These are phyloP conservation scores for Piloderma croceum DNA, from an alignment of 768 basidiomycete genomes.

Conservation along the genomic window DNA sequence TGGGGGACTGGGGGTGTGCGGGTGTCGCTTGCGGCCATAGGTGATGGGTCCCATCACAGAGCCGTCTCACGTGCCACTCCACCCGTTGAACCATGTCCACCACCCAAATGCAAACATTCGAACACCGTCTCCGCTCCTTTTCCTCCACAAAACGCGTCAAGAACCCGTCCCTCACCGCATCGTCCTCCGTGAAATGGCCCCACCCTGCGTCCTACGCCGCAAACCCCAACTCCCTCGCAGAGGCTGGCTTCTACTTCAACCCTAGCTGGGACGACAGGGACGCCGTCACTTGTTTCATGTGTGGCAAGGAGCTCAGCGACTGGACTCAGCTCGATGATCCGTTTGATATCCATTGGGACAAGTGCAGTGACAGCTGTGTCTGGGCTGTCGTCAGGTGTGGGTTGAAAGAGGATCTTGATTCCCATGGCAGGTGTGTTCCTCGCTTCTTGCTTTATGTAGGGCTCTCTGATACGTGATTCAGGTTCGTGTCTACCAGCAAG, in stretches of 20 bases:
- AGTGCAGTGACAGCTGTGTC: slow-evolving; percentile 58
- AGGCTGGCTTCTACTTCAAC: slow-evolving; percentile 85
- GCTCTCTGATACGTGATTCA: too few species aligned
- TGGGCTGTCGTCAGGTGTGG: slow-evolving; percentile 84
- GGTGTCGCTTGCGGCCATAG: too few species aligned
- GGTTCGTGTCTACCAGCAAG: slow-evolving; percentile 55
- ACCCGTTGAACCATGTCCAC: too few species aligned
- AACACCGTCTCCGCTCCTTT: slow-evolving; percentile 66
- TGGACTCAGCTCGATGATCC: slow-evolving; percentile 89
- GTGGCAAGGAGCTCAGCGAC: slow-evolving; percentile 72
- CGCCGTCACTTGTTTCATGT: slow-evolving; percentile 79
- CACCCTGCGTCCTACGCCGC: slow-evolving; percentile 61
- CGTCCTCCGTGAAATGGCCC: slow-evolving; percentile 69
- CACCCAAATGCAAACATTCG: slow-evolving; percentile 56
- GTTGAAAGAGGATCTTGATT: slow-evolving; percentile 50
- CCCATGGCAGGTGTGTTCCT: slow-evolving; percentile 39
- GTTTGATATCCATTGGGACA: slow-evolving; percentile 71
- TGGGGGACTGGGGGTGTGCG: too few species aligned
- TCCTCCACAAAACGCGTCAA: slow-evolving; percentile 55
- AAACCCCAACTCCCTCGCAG: slow-evolving; percentile 69
- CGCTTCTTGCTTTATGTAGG: too few species aligned
- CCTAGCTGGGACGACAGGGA: slow-evolving; percentile 65
- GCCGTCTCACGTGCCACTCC: too few species aligned
- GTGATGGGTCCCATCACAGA: too few species aligned
- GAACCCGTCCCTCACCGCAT: slow-evolving; percentile 40